Evolutionary conservation across 768 basidiomycete species (phyloP), one percentile per base, ranked within the genome.

Genomic region (Calocera cornea): DNA sequence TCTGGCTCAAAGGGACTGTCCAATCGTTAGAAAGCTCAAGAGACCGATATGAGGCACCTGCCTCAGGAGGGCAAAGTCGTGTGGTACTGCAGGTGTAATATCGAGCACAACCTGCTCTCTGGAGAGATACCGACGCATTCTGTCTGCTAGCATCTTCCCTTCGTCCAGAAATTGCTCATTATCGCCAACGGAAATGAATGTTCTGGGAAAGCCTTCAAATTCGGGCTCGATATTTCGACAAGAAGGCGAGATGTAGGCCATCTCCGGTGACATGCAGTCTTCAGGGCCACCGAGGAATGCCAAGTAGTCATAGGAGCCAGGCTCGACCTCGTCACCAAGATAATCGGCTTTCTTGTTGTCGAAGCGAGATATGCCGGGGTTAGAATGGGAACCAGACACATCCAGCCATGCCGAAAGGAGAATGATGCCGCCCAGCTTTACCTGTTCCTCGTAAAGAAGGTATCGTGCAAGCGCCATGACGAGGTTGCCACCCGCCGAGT

Each of bases 401-500:
- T 87, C 86, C 19, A 72, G 70, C 83, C 83, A 85, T 0, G 86
- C 84, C 0, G 85, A 86, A 41, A 84, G 76, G 2, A 85, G 76
- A 44, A 87, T 71, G 1, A 87, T 76, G 1, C 78, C 78, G 14
- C 80, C 79, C 19, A 47, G 7, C 19, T 24, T 5, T 17, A 19
- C 19, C 19, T 47, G 7, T 24, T 19, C 44, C 19, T 47, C 44
- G 24, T 7, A 47, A 19, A 7, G 19, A 19, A 47, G 44, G 19
- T 47, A 47, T 17, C 44, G 44, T 3, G 7, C 16, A 5, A 47
- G 44, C 8, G 44, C 44, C 16, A 47, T 17, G 24, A 84, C 84
- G 29, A 91, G 82, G 74, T 91, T 88, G 2, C 81, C 90, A 1
- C 90, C 90, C 0, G 90, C 88, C 1, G 87, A 91, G 73, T 92